A percentile compares a stretch with the other conserved stretches of the same genome.
Conservation (phyloP, 2,329 filamentous ascomycete species). For the Penicillium sp. region DNA sequence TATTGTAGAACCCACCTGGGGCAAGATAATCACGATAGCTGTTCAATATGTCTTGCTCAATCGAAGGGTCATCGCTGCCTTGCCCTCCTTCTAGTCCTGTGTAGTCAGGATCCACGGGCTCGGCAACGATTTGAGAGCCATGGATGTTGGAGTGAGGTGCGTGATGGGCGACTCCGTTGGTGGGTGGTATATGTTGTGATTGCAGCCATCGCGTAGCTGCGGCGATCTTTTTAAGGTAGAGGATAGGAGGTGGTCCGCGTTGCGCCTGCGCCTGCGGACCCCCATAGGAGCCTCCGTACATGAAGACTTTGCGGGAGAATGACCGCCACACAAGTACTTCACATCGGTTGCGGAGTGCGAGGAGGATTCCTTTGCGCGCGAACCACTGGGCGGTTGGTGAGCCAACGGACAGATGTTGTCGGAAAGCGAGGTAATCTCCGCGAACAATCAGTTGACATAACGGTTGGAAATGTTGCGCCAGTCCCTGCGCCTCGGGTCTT, state of each 20-base stretch:
- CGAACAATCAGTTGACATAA: conserved; percentile 70
- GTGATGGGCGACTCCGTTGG: conserved; percentile 10
- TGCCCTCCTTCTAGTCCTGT: conserved; percentile 18
- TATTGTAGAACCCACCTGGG: conserved; percentile 37
- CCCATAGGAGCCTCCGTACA: conserved; percentile 74
- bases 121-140: conserved; percentile 34
- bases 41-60: conserved; percentile 18
- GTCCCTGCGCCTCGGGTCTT: conserved; percentile 67
- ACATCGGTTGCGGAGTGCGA: conserved; percentile 74
- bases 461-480: conserved; percentile 69
- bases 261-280: conserved; percentile 39
- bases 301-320: conserved; percentile 74
- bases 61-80: conserved; percentile 1
- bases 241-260: conserved; percentile 65
- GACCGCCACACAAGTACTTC: conserved; percentile 84
- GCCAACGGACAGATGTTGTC: conserved; percentile 62
- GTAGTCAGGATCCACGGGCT: conserved; percentile 37
- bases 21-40: conserved; percentile 40
- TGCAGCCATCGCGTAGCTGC: conserved; percentile 67
- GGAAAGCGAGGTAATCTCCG: conserved; percentile 75
- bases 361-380: conserved; percentile 70
- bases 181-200: conserved; percentile 22
- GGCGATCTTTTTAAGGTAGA: conserved; percentile 71
- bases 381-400: conserved; percentile 68
- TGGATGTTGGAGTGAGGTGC: conserved; percentile 13